Evolutionary conservation across 345 rosid genomes (phyloP).

Genomic region (Mallotus nudiflorus): DNA sequence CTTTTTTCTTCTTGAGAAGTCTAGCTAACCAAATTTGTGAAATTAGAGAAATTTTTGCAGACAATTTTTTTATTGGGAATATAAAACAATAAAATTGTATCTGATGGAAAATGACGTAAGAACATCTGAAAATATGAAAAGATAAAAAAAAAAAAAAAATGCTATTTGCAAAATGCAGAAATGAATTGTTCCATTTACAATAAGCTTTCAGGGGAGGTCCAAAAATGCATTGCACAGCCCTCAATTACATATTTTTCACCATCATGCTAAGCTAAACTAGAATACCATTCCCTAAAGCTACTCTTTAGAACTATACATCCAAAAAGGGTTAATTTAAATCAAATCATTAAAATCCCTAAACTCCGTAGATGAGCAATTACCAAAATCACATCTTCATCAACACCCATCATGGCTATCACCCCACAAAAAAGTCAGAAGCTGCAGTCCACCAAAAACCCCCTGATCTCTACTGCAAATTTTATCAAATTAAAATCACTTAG

Average conservation of each 20-base stretch:
- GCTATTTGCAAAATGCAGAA: slow-evolving; percentile 10
- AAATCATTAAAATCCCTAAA: not conserved
- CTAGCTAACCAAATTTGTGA: too few relatives aligned
- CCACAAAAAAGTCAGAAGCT: not conserved
- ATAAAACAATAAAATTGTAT: not conserved
- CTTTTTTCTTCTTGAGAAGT: too few relatives aligned
- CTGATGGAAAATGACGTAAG: too few relatives aligned
- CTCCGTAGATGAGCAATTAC: not conserved
- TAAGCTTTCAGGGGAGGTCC: slow-evolving; percentile 4
- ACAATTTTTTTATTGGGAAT: too few relatives aligned
- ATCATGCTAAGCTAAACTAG: not conserved
- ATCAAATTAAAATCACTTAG: slow-evolving; percentile 20
- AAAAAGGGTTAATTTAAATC: not conserved
- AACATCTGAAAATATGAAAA: not conserved
- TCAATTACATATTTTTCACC: not conserved
- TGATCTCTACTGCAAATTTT: slow-evolving; percentile 1
- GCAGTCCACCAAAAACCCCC: slow-evolving; percentile 2
- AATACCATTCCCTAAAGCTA: not conserved
- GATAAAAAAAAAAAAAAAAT: not conserved
- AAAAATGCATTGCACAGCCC: slow-evolving; percentile 9
- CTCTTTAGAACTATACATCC: slow-evolving; percentile 20
- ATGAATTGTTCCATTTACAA: slow-evolving; percentile 16
- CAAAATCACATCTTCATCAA: not conserved
- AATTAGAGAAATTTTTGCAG: too few relatives aligned
- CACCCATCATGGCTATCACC: not conserved